phyloP scores from a whole-genome alignment of 306 rosid genomes.

The Quercus berberidifolia region DNA sequence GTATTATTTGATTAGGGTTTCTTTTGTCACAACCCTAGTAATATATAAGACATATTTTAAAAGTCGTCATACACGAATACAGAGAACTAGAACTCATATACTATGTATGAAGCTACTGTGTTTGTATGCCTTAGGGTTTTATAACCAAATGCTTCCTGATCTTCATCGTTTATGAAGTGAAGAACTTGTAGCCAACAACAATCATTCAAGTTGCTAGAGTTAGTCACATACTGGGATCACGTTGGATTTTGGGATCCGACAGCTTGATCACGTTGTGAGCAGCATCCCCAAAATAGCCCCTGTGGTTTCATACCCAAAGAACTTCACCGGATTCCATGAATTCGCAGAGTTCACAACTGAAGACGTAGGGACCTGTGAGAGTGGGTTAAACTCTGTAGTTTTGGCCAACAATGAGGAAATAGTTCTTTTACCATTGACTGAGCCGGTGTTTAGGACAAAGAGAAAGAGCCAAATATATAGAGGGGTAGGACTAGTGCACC shows the following conservation, averaged over 20 bases:
- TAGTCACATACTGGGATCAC: too few species aligned
- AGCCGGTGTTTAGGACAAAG: constrained; percentile 76
- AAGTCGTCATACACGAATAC: too few species aligned
- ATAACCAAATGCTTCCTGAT: too few species aligned
- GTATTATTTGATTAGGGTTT: too few species aligned
- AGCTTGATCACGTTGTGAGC: constrained; percentile 86
- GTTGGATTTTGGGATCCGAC: constrained; percentile 62
- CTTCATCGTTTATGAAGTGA: too few species aligned
- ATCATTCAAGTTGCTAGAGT: too few species aligned
- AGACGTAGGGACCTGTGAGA: constrained; percentile 82
- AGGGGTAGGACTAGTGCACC: constrained; percentile 74
- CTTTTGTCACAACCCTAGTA: too few species aligned
- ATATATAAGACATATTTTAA: too few species aligned
- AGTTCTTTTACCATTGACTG: constrained; percentile 77
- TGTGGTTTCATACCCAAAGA: constrained; percentile 42
- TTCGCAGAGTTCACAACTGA: constrained; percentile 91
- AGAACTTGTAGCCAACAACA: too few species aligned
- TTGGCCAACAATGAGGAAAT: constrained; percentile 68
- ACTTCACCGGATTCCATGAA: constrained; percentile 72
- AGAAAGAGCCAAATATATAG: constrained; percentile 85
- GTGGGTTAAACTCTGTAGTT: constrained; percentile 77
- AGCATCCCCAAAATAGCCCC: constrained; percentile 58
- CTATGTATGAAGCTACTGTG: too few species aligned
- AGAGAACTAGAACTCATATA: too few species aligned
- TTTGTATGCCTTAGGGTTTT: too few species aligned